Evolutionary conservation across 1,139 yeast species (phyloP).

Genomic region (Sugiyamaella grinbergsii): DNA sequence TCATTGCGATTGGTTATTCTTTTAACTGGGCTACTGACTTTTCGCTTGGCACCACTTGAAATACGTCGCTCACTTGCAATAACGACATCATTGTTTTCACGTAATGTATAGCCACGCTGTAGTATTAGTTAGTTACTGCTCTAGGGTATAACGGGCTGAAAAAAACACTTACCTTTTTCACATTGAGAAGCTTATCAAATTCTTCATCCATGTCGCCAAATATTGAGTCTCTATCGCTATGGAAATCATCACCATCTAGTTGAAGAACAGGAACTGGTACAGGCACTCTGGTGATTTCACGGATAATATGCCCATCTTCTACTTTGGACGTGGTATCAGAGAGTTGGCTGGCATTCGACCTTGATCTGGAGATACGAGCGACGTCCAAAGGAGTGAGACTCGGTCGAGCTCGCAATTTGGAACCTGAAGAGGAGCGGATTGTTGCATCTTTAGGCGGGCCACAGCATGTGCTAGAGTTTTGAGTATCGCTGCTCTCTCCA

Average conservation of each 20-base stretch:
- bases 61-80: conserved; percentile 36
- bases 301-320: conserved; percentile 26
- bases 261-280: conserved; percentile 33
- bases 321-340: background rate
- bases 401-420: conserved; percentile 39
- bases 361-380: conserved; percentile 28
- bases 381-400: conserved; percentile 41
- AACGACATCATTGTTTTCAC: conserved; percentile 40
- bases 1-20: conserved; percentile 16
- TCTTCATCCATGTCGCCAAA: conserved; percentile 47
- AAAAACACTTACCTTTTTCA: conserved; percentile 35
- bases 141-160: no score
- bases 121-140: background rate
- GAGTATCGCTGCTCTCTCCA: background rate
- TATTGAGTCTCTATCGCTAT: conserved; percentile 44
- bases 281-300: conserved; percentile 24
- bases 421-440: conserved; percentile 35
- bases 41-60: conserved; percentile 26
- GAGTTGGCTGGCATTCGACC: conserved; percentile 17
- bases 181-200: conserved; percentile 43
- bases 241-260: conserved; percentile 41
- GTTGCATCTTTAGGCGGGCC: conserved; percentile 21
- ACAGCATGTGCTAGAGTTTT: background rate
- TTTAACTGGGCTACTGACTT: conserved; percentile 35
- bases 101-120: conserved; percentile 42